Evolutionary conservation across 2,329 filamentous ascomycete species (phyloP).

Genomic region (Pseudogymnoascus destructans): DNA sequence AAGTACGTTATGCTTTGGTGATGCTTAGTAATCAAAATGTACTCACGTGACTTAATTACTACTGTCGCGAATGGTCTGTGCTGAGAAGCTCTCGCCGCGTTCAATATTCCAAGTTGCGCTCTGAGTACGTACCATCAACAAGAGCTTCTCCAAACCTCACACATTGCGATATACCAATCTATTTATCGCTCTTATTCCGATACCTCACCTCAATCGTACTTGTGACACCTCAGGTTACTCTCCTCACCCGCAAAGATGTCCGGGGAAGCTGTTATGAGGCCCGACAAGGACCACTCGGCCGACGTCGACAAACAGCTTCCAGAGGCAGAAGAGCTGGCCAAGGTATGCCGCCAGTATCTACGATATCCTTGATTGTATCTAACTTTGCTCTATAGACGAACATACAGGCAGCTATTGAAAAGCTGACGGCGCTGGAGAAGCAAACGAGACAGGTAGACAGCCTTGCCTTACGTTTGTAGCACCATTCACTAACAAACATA

Average conservation of each 20-base stretch:
- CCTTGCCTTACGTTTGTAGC: conserved; percentile 9
- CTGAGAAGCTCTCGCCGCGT: conserved; percentile 7
- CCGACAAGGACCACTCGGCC: conserved; percentile 98
- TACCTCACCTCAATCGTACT: neutral
- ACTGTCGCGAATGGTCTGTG: conserved; percentile 7
- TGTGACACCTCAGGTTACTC: conserved; percentile 1
- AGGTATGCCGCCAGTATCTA: conserved; percentile 40
- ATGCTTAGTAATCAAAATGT: neutral
- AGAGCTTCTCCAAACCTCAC: neutral
- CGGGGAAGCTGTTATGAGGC: conserved; percentile 31
- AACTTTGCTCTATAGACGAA: conserved; percentile 43
- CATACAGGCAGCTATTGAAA: conserved; percentile 80
- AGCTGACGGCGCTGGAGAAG: conserved; percentile 84
- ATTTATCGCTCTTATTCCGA: neutral
- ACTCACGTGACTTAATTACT: neutral
- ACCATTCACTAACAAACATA: conserved; percentile 19
- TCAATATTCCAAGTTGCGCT: conserved; percentile 8
- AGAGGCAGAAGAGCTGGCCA: conserved; percentile 78
- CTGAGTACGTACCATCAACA: conserved; percentile 7
- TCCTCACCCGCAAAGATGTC: conserved; percentile 22
- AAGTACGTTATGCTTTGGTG: neutral
- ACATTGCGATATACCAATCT: neutral
- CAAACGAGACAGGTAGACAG: conserved; percentile 77
- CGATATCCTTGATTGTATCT: conserved; percentile 10
- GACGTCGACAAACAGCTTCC: conserved; percentile 86